Evolutionary conservation across 768 basidiomycete genomes (phyloP).

Genomic region (Termitomyces sp.): DNA sequence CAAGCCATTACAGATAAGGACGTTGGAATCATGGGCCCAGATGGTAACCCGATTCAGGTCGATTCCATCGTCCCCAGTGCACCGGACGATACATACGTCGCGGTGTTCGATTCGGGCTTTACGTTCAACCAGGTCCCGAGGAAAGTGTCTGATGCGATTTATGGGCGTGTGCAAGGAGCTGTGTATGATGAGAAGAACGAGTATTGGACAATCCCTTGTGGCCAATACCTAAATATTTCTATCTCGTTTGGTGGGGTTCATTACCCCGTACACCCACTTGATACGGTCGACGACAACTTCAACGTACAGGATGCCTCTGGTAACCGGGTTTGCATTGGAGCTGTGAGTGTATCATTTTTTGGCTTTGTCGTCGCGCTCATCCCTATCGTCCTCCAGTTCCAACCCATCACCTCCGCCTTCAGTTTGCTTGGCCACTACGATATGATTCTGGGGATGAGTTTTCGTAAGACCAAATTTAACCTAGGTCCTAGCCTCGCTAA

Average conservation of each 20-base stretch:
- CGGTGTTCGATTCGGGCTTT: conserved; percentile 74
- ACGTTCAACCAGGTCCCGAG: conserved; percentile 71
- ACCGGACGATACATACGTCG: conserved; percentile 61
- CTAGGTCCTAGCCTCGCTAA: conserved; percentile 1
- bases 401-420: conserved; percentile 80
- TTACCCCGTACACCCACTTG: conserved; percentile 76
- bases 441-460: conserved; percentile 80
- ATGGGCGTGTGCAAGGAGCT: conserved; percentile 74
- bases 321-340: conserved; percentile 59
- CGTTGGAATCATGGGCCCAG: conserved; percentile 72
- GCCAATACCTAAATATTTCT: conserved; percentile 65
- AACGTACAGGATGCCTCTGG: conserved; percentile 43
- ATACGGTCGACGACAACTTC: conserved; percentile 62
- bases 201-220: conserved; percentile 75
- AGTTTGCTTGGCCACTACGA: conserved; percentile 76
- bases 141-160: conserved; percentile 74
- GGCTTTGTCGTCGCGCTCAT: not conserved
- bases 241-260: conserved; percentile 67
- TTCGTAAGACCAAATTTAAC: conserved; percentile 43
- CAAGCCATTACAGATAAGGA: conserved; percentile 65
- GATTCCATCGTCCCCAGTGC: conserved; percentile 69
- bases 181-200: conserved; percentile 52
- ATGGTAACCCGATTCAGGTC: conserved; percentile 58
- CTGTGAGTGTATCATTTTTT: conserved; percentile 38
- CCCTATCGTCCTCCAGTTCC: conserved; percentile 47